Evolutionary conservation across 1,284 basidiomycete genomes (phyloP).

Genomic region (Austroboletus olivaceoglutinosus): DNA sequence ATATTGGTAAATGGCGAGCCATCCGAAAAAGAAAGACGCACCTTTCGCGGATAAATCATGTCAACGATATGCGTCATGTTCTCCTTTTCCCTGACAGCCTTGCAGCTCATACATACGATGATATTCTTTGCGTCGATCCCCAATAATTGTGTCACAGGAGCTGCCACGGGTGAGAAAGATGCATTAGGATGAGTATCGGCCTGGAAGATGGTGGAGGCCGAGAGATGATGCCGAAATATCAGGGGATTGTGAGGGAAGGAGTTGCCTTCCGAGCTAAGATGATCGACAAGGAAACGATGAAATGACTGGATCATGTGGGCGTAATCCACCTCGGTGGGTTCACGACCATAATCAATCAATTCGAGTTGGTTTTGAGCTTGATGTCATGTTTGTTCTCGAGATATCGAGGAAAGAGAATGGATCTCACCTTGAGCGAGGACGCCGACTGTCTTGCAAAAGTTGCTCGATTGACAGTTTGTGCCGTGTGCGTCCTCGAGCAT

Average conservation of each 20-base stretch:
- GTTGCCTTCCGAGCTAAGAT: slow-evolving; percentile 70
- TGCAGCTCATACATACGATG: slow-evolving; percentile 77
- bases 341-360: slow-evolving; percentile 85
- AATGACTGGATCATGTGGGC: slow-evolving; percentile 91
- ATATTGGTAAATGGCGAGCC: background rate
- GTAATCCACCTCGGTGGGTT: slow-evolving; percentile 71
- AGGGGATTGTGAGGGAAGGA: slow-evolving; percentile 61
- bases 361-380: slow-evolving; percentile 77
- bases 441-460: slow-evolving; percentile 93
- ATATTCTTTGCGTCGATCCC: slow-evolving; percentile 75
- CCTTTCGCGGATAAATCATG: slow-evolving; percentile 83
- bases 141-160: slow-evolving; percentile 78
- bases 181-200: slow-evolving; percentile 11
- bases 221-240: slow-evolving; percentile 35
- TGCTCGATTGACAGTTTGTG: slow-evolving; percentile 94
- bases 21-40: slow-evolving; percentile 29
- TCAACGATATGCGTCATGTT: slow-evolving; percentile 83
- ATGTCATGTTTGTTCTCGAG: background rate
- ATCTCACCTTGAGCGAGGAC: slow-evolving; percentile 69
- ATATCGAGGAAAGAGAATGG: background rate
- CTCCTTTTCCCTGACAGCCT: slow-evolving; percentile 67
- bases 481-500: slow-evolving; percentile 96
- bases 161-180: slow-evolving; percentile 42
- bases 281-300: slow-evolving; percentile 91
- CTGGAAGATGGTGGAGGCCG: slow-evolving; percentile 14